Evolutionary conservation across 176 grass and related monocot genomes (phyloP).

Genomic region (Carex kokanica): DNA sequence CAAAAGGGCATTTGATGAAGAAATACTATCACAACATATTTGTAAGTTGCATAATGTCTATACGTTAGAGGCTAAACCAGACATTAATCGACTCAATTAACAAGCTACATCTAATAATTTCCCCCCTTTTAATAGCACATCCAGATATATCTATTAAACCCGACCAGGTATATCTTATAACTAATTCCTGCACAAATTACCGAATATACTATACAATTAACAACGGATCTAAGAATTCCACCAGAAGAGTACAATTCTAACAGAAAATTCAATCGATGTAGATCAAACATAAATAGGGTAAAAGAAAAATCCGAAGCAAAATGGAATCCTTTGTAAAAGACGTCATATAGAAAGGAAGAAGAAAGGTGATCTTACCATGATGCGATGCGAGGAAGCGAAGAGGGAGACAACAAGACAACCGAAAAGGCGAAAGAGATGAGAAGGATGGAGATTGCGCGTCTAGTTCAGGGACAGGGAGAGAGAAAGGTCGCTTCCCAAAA

Average conservation of each 20-base stretch:
- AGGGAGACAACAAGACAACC: neutral
- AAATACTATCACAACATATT: neutral
- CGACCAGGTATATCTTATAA: neutral
- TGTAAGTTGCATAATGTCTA: neutral
- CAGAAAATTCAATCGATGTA: neutral
- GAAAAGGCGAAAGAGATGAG: neutral
- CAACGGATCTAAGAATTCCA: neutral
- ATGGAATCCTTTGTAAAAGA: neutral
- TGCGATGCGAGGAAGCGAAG: slow-evolving; percentile 1
- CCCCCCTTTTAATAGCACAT: neutral
- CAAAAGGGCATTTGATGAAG: neutral
- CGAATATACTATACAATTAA: neutral
- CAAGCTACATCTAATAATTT: neutral
- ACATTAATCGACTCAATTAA: neutral
- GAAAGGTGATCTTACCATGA: slow-evolving; percentile 22
- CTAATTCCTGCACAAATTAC: neutral
- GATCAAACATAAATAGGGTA: neutral
- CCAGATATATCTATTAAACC: neutral
- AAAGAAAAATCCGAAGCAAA: neutral
- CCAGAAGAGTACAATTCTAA: neutral
- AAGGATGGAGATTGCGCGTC: neutral
- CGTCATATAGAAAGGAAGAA: neutral
- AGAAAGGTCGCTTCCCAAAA: neutral
- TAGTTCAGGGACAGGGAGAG: neutral
- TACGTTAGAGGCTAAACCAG: neutral